A percentile compares a stretch with the other conserved stretches of the same genome.
Conservation (phyloP, 2,329 filamentous ascomycete genomes). For the Colletotrichum musae region DNA sequence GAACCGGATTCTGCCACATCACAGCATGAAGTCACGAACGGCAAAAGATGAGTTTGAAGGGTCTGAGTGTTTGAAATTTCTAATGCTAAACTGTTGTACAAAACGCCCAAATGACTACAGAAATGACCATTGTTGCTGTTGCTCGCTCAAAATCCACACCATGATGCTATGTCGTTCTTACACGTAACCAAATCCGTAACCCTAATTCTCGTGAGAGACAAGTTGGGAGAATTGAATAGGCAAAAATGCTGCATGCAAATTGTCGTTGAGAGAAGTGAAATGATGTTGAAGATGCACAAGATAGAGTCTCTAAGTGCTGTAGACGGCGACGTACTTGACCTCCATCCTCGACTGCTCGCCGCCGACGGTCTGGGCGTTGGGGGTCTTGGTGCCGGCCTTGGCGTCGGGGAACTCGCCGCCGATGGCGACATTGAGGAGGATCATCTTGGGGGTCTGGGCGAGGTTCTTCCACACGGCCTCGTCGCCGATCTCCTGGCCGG, state of each 20-base stretch:
- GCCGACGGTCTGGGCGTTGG: conserved; percentile 50
- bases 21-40: neutral
- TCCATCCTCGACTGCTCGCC: conserved; percentile 53
- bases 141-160: neutral
- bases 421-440: conserved; percentile 58
- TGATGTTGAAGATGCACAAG: neutral
- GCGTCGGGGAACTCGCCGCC: conserved; percentile 55
- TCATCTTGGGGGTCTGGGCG: conserved; percentile 49
- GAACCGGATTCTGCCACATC: neutral
- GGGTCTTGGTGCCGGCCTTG: conserved; percentile 50
- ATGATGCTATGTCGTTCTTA: neutral
- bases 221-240: neutral
- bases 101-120: neutral
- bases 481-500: conserved; percentile 46
- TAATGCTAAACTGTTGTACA: conserved; percentile 1
- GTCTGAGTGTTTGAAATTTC: conserved; percentile 1
- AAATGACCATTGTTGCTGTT: neutral
- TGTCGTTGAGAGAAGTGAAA: no score
- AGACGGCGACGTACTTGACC: conserved; percentile 58
- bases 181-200: neutral
- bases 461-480: conserved; percentile 49
- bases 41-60: neutral
- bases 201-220: neutral
- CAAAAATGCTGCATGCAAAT: neutral
- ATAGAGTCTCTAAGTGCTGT: conserved; percentile 29